phyloP scores from a whole-genome alignment of 495 filamentous ascomycete genomes.

The Trichodelitschia bisporula region DNA sequence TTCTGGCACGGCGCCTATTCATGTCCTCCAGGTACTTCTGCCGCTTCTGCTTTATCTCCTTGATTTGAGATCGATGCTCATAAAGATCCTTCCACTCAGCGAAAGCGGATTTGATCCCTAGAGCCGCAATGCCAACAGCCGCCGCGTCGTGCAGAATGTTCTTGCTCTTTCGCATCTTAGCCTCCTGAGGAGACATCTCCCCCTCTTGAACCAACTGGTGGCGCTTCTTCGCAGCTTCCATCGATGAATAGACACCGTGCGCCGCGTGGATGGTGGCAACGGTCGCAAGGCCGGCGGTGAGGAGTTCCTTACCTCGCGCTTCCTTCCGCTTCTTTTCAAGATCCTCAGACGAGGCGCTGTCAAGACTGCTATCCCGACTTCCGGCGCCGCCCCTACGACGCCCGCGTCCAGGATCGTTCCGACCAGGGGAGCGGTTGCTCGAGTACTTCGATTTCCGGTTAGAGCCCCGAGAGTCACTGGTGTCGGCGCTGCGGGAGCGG shows the following conservation, averaged over 20 bases:
- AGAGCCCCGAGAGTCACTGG: too few relatives aligned
- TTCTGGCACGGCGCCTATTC: slow-evolving; percentile 10
- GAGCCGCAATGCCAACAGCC: slow-evolving; percentile 57
- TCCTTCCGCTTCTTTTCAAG: slow-evolving; percentile 52
- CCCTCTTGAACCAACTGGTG: slow-evolving; percentile 47
- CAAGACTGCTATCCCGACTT: slow-evolving; percentile 23
- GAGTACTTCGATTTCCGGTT: background rate
- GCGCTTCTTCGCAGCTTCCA: slow-evolving; percentile 49
- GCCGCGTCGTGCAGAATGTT: slow-evolving; percentile 51
- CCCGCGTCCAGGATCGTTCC: slow-evolving; percentile 5
- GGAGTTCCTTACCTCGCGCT: slow-evolving; percentile 59
- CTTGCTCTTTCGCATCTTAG: slow-evolving; percentile 48
- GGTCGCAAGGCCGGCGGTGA: slow-evolving; percentile 62
- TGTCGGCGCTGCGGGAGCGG: slow-evolving; percentile 1
- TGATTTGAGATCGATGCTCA: slow-evolving; percentile 28
- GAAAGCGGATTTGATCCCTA: slow-evolving; percentile 67
- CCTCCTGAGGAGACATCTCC: slow-evolving; percentile 46
- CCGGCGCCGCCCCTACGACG: background rate
- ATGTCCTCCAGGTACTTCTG: slow-evolving; percentile 11
- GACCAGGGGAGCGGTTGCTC: slow-evolving; percentile 2
- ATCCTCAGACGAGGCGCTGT: slow-evolving; percentile 49
- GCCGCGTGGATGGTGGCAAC: slow-evolving; percentile 80
- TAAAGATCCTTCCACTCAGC: slow-evolving; percentile 47
- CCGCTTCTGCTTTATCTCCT: slow-evolving; percentile 25
- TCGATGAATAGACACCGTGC: slow-evolving; percentile 49